Evolutionary conservation across 345 rosid genomes (phyloP), one percentile per base, ranked within the genome.

Genomic region (Lenwebbia sp.): DNA sequence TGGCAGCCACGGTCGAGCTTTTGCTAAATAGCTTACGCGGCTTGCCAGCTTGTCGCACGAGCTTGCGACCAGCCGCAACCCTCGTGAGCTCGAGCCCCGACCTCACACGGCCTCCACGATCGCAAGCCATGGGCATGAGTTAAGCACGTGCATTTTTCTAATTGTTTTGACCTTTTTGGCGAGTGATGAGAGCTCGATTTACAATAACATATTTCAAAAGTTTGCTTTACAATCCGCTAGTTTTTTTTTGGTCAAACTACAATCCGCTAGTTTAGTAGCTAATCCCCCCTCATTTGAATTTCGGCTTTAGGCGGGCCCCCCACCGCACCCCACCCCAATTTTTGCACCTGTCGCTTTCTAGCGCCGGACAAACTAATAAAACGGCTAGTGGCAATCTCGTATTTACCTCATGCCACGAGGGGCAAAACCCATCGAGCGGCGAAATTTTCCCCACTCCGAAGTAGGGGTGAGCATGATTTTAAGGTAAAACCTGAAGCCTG

Each of bases 1-100:
- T 56, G 60, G 60, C 13, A 25, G 25, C 60, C 60, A 10, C 4
- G 60, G n/a, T 26, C 60, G 2, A 56, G 60, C 13, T 56, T 54
- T 56, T 14, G 60, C 28, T 10, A 56, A 56, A 4, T 22, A 22
- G 11, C 57, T 54, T 22, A 54, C 25, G 11, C 5, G 1, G 5
- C 60, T 25, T 2, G 0, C 2, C 1, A 0, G 5, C 0, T 55
- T 55, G 58, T 55, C 0, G 5, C 26, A 0, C 1, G 4, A 56
- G 28, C 60, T 56, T 0, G 28, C 4, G 2, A 13, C 17, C 3
- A n/a, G 30, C 17, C 21, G 0, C 7, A 6, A 15, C 37, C 10
- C 33, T n/a, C 6, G 28, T 28, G 37, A 60, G 37, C 37, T 60
- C 2, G 2, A 60, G 37, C 37, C 13, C 52, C 2, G 4, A 28